Base-by-base conservation (phyloP, 2,329 filamentous ascomycete species). In the Amesomyces nigricolor region DNA sequence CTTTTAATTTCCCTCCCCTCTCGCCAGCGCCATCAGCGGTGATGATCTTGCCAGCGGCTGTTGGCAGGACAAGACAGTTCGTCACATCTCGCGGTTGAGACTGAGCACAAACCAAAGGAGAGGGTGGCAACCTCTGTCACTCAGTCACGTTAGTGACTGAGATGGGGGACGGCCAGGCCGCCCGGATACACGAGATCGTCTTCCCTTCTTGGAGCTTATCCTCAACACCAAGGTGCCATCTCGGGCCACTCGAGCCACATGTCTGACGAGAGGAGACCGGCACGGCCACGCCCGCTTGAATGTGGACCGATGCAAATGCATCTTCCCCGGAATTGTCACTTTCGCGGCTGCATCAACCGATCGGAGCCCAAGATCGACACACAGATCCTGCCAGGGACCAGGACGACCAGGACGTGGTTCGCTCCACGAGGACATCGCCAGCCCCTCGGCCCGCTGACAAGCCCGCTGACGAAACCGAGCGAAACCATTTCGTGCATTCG, bases 321-420 rank as follows among this genome's bases (percentile, higher is more conserved):
- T 37, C 16, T 17, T 37, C 9, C 45, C 50, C 32, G 29, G 40
- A 16, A 39, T 10, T 9, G 32, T 47, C 19, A 37, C 51, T 48
- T 54, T 43, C 14, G 30, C 51, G 48, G 48, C 51, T 58, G 56
- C 51, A 58, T 42, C 37, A 11, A 44, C 44, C 13, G 56, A 58
- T 54, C 56, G 47, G 16, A 19, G 37, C 7, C 3, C 13, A 50
- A 10, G 42, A 51, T 45, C 39, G 45, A 32, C 48, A 32, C 48
- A 5, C 22, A 14, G 42, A 22, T n/a, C 43, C 46, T 43, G 5
- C 40, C 30, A 40, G 35, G 35, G 37, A 40, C 47, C 38, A 29
- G 39, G 39, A 51, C 39, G 5, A 40, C 47, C 38, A 29, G 48
- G 39, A 51, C 39, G 5, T 43, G 39, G 38, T 40, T 50, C 37